Percentiles rank a stretch among this genome's conserved stretches.
Evolutionary conservation across 345 rosid genomes (phyloP).

Genomic region (Linum tenue): DNA sequence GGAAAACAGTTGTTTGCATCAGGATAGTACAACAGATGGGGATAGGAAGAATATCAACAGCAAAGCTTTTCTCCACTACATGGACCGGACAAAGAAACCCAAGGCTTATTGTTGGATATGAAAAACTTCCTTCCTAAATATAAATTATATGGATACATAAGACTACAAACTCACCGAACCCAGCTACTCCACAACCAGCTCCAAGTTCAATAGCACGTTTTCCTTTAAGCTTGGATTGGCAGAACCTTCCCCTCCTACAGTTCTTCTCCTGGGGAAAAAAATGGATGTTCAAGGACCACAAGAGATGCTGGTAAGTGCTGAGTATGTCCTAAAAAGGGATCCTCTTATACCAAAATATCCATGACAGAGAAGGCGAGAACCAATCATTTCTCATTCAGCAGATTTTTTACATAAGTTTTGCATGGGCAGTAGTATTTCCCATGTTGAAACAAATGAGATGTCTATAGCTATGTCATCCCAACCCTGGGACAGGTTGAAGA

Average conservation of each 20-base stretch:
- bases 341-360: too few species aligned
- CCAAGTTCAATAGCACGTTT: slow-evolving; percentile 88
- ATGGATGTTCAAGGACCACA: background rate
- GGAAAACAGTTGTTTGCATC: slow-evolving; percentile 16
- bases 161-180: slow-evolving; percentile 60
- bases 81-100: too few species aligned
- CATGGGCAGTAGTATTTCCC: too few species aligned
- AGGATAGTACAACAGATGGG: background rate
- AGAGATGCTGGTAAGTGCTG: background rate
- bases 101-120: too few species aligned
- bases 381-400: background rate
- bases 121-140: background rate
- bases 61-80: too few species aligned
- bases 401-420: background rate
- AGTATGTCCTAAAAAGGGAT: too few species aligned
- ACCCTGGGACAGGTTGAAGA: too few species aligned
- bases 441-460: too few species aligned
- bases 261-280: slow-evolving; percentile 57
- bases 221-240: slow-evolving; percentile 75
- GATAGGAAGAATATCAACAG: background rate
- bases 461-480: too few species aligned
- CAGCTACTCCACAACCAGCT: slow-evolving; percentile 95
- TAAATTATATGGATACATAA: slow-evolving; percentile 1
- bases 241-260: slow-evolving; percentile 78
- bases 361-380: background rate